Conservation (phyloP, 2,329 filamentous ascomycete species). For the Cryphonectria naterciae region DNA sequence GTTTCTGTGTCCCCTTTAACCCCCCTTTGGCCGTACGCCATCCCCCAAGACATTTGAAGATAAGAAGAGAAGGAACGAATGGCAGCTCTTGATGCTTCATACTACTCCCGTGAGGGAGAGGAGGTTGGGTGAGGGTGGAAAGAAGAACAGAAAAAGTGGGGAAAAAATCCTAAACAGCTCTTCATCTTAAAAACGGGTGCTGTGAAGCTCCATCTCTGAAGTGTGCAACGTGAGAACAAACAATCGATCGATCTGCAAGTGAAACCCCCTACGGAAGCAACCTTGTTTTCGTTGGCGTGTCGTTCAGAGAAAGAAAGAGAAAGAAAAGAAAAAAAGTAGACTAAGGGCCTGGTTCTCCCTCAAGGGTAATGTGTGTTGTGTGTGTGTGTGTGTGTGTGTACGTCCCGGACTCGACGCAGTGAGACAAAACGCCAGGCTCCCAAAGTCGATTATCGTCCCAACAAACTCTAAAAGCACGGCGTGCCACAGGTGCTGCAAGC, state of each 20-base stretch:
- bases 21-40: slow-evolving; percentile 13
- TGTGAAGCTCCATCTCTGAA: slow-evolving; percentile 29
- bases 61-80: slow-evolving; percentile 21
- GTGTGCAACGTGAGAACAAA: slow-evolving; percentile 19
- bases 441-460: slow-evolving; percentile 15
- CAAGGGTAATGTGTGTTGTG: background rate
- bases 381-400: too few relatives aligned
- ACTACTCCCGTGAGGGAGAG: slow-evolving; percentile 24
- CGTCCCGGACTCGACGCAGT: background rate
- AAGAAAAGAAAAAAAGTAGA: background rate
- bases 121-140: background rate
- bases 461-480: slow-evolving; percentile 38
- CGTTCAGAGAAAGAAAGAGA: background rate
- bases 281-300: slow-evolving; percentile 11
- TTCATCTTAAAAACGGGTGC: slow-evolving; percentile 14
- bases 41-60: background rate
- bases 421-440: background rate
- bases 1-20: background rate
- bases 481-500: slow-evolving; percentile 56
- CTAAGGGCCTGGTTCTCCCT: background rate
- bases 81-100: slow-evolving; percentile 23
- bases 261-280: slow-evolving; percentile 22
- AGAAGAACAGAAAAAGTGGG: background rate
- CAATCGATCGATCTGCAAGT: slow-evolving; percentile 20
- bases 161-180: background rate